Base-by-base conservation (phyloP, 192 early-diverging fungal genomes). In the Obelidium mucronatum region DNA sequence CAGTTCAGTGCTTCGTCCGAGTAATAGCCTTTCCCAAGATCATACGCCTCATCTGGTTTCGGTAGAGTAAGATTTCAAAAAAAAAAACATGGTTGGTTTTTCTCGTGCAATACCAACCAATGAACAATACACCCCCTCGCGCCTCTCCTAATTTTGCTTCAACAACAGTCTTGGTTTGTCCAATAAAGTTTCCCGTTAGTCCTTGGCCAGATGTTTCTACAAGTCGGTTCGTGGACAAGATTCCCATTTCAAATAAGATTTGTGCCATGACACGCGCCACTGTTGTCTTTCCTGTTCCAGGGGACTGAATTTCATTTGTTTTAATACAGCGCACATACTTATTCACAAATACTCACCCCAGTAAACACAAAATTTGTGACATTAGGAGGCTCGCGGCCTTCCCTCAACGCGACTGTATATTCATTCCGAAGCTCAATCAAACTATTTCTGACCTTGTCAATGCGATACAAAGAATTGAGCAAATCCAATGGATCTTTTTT, bases 241-340 rank as follows among this genome's bases (percentile, higher is more conserved):
- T 73, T 39, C 76, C 81, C 65, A 82, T 53, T 36, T 78, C 48
- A 64, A 40, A 80, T 61, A 81, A 48, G 1, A 81, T 76, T 39
- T 61, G 3, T 15, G 77, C 79, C 61, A 79, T 72, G 3, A 75
- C 73, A 13, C 80, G 58, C 24, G 78, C 80, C 37, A 78, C 69
- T 4, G 80, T 81, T 3, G 80, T 78, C 58, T 81, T 81, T 1
- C 80, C 80, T 1, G 80, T 81, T 36, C 80, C 80, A 26, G 80
- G 80, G 5, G 77, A 81, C 24, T 42, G 22, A 17, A n/a, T n/a
- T n/a, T n/a, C n/a, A n/a, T n/a, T n/a, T n/a, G n/a, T 67, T 51
- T 8, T 4, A 67, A 17, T 24, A 67, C 8, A 48, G 26, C 4
- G 31, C 22, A n/a, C 28, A 4, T 0, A 64, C 13, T 64, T 19